Conservation (phyloP, 23 red algal species). For the Gracilaria vermiculophylla region DNA sequence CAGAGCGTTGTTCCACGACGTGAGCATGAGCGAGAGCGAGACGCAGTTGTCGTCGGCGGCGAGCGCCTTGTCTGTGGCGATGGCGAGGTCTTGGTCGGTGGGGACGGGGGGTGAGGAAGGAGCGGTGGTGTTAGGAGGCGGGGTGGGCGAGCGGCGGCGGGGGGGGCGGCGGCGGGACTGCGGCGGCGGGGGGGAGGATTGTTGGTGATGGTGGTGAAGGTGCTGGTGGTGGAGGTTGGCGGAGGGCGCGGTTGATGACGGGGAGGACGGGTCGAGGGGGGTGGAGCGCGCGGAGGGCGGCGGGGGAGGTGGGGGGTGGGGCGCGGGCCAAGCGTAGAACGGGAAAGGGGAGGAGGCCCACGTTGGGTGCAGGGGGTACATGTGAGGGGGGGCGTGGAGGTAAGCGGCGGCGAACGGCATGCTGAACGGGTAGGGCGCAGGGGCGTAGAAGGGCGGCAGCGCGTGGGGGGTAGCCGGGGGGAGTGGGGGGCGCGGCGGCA, state of each 20-base stretch:
- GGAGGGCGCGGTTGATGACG: neutral
- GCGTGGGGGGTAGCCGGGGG: neutral
- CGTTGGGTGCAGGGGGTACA: conserved; percentile 19
- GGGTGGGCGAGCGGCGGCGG: neutral
- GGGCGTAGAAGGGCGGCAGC: conserved; percentile 6
- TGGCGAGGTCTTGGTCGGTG: neutral
- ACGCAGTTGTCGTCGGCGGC: conserved; percentile 48
- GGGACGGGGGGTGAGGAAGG: neutral
- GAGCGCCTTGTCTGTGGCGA: conserved; percentile 45
- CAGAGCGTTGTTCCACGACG: conserved; percentile 43
- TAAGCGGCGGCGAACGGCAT: conserved; percentile 21
- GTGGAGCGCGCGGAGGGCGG: neutral
- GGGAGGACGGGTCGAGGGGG: neutral
- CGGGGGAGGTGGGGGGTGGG: neutral
- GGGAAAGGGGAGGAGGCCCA: conserved; percentile 24
- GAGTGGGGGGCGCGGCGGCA: neutral
- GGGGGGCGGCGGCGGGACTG: neutral
- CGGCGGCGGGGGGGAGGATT: neutral
- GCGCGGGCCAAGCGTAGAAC: conserved; percentile 12
- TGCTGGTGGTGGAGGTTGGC: neutral
- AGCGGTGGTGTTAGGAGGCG: neutral
- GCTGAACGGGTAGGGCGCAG: conserved; percentile 21
- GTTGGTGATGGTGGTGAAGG: no score
- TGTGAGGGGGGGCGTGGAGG: conserved; percentile 7
- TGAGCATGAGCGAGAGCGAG: conserved; percentile 52